phyloP scores from a whole-genome alignment of 305 asterid species.

The Fraxinus platypoda region DNA sequence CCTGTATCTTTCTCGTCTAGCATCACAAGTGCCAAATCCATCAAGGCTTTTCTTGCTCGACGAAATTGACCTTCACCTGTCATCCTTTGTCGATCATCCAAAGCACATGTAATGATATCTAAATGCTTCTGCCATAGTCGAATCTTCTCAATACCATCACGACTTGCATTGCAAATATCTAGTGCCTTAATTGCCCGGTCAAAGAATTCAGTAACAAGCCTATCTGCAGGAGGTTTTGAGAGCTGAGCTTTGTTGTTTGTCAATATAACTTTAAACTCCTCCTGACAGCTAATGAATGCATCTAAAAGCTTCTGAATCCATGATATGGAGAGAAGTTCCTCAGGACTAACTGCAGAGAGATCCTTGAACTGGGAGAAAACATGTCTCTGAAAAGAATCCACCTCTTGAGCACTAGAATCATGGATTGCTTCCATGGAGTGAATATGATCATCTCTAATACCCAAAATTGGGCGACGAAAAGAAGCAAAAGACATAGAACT shows the following conservation, averaged over 20 bases:
- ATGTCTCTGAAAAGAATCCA: constrained; percentile 63
- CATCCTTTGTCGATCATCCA: constrained; percentile 44
- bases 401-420: constrained; percentile 28
- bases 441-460: constrained; percentile 53
- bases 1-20: constrained; percentile 67
- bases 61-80: constrained; percentile 76
- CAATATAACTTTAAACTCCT: constrained; percentile 52
- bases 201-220: constrained; percentile 59
- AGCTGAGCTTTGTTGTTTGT: constrained; percentile 40
- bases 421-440: constrained; percentile 42
- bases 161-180: constrained; percentile 87
- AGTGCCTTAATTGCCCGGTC: constrained; percentile 81
- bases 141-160: constrained; percentile 81
- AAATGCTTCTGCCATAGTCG: constrained; percentile 79
- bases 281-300: constrained; percentile 58
- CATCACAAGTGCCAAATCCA: constrained; percentile 79
- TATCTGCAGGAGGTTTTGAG: constrained; percentile 55
- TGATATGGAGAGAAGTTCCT: constrained; percentile 70
- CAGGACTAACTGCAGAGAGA: constrained; percentile 44
- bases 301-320: constrained; percentile 73
- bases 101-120: constrained; percentile 64
- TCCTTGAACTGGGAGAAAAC: constrained; percentile 50
- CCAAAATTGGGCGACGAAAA: constrained; percentile 70
- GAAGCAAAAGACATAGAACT: constrained; percentile 68
- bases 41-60: constrained; percentile 77